phyloP scores from a whole-genome alignment of 1,284 basidiomycete species.

The Boletus albobrunnescens region DNA sequence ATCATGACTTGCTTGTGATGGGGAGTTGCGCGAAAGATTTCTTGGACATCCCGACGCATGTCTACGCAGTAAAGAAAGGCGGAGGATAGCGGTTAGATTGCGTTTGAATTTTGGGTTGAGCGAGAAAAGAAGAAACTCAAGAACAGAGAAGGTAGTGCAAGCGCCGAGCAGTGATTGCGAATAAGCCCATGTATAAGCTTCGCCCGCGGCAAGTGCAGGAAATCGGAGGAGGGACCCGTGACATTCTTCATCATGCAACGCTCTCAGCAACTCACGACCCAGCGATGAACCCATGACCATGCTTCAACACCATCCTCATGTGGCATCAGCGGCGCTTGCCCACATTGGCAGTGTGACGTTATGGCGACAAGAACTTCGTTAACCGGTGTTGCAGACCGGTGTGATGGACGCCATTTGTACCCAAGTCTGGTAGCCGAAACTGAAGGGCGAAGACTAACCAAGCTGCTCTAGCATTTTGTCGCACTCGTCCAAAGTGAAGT shows the following conservation, averaged over 20 bases:
- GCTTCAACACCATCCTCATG: slow-evolving; percentile 34
- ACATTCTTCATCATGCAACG: slow-evolving; percentile 28
- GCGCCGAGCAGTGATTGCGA: slow-evolving; percentile 12
- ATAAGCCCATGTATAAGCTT: slow-evolving; percentile 14
- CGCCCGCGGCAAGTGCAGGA: slow-evolving; percentile 17
- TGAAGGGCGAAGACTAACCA: slow-evolving; percentile 82
- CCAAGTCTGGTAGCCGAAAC: slow-evolving; percentile 47
- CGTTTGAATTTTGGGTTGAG: slow-evolving; percentile 40
- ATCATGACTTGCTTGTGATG: slow-evolving; percentile 99
- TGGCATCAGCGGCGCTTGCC: slow-evolving; percentile 39
- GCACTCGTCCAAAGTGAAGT: slow-evolving; percentile 99
- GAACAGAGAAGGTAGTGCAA: slow-evolving; percentile 15
- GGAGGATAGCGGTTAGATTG: slow-evolving; percentile 62
- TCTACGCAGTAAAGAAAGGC: slow-evolving; percentile 54
- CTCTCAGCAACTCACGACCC: slow-evolving; percentile 35
- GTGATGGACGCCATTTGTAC: slow-evolving; percentile 39
- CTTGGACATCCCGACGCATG: slow-evolving; percentile 99
- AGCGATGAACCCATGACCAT: slow-evolving; percentile 32
- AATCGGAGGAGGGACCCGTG: slow-evolving; percentile 15
- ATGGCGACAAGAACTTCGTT: slow-evolving; percentile 47
- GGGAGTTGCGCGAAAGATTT: slow-evolving; percentile 99
- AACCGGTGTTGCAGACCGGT: slow-evolving; percentile 37
- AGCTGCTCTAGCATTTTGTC: slow-evolving; percentile 99
- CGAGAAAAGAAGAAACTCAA: slow-evolving; percentile 47
- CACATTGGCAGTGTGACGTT: slow-evolving; percentile 44